phyloP scores from a whole-genome alignment of 305 asterid species.

The Withania somnifera region DNA sequence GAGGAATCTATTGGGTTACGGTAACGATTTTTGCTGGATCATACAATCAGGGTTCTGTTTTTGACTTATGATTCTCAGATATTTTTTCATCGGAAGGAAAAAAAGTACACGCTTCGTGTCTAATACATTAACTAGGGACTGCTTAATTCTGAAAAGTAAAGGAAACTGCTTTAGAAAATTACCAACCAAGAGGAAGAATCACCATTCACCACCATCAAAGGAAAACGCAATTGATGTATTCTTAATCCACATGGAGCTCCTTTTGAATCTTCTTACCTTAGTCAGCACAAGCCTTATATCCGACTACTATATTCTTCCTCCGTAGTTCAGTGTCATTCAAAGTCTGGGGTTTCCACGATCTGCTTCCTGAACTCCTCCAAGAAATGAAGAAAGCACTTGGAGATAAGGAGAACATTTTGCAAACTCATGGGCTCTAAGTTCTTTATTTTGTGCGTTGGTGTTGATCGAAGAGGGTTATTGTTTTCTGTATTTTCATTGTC shows the following conservation, averaged over 20 bases:
- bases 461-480: background rate
- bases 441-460: background rate
- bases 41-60: too few relatives aligned
- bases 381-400: background rate
- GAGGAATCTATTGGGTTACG: too few relatives aligned
- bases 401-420: background rate
- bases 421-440: background rate
- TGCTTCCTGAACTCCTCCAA: background rate
- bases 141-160: too few relatives aligned
- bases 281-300: background rate
- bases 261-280: background rate
- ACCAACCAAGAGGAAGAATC: too few relatives aligned
- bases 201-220: background rate
- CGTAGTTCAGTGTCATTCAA: too few relatives aligned
- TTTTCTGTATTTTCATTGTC: background rate
- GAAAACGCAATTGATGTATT: background rate
- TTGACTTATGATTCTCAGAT: too few relatives aligned
- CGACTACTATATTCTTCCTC: background rate
- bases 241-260: background rate
- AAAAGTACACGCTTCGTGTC: too few relatives aligned
- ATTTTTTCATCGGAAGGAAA: too few relatives aligned
- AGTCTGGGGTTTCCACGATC: background rate
- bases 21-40: too few relatives aligned
- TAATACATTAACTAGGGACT: too few relatives aligned
- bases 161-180: too few relatives aligned